Conservation (phyloP, 805 yeast genomes). For the Pichia thaimueangensis region DNA sequence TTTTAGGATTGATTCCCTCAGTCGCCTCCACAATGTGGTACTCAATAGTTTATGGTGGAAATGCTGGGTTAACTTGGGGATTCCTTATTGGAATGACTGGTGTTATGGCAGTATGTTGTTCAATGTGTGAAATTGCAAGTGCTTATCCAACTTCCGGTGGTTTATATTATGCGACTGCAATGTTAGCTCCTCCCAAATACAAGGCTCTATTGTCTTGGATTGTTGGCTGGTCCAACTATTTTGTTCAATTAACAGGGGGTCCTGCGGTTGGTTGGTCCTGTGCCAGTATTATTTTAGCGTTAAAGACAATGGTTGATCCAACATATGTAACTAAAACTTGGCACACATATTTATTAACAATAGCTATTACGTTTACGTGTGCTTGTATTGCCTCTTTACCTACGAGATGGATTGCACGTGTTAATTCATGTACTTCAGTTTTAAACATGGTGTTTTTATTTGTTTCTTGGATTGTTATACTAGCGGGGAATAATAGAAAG, state of each 20-base stretch:
- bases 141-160: slow-evolving; percentile 68
- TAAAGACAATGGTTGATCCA: slow-evolving; percentile 36
- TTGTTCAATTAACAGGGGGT: slow-evolving; percentile 56
- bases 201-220: slow-evolving; percentile 54
- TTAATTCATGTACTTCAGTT: slow-evolving; percentile 45
- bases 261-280: slow-evolving; percentile 55
- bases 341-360: slow-evolving; percentile 45
- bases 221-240: slow-evolving; percentile 60
- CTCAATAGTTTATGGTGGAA: slow-evolving; percentile 55
- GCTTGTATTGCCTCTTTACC: slow-evolving; percentile 46
- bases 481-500: slow-evolving; percentile 42
- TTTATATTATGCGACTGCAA: slow-evolving; percentile 61
- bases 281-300: slow-evolving; percentile 51
- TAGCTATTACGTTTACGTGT: slow-evolving; percentile 44
- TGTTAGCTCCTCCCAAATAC: slow-evolving; percentile 50
- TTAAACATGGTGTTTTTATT: slow-evolving; percentile 43
- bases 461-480: slow-evolving; percentile 47
- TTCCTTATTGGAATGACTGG: slow-evolving; percentile 49
- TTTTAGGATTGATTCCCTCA: slow-evolving; percentile 60
- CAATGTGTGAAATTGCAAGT: slow-evolving; percentile 59
- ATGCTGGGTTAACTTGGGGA: slow-evolving; percentile 62
- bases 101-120: slow-evolving; percentile 50
- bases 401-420: slow-evolving; percentile 46
- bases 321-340: slow-evolving; percentile 39
- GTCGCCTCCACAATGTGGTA: slow-evolving; percentile 58